Base-by-base conservation (phyloP, 1,284 basidiomycete genomes). In the Trametes pubescens region DNA sequence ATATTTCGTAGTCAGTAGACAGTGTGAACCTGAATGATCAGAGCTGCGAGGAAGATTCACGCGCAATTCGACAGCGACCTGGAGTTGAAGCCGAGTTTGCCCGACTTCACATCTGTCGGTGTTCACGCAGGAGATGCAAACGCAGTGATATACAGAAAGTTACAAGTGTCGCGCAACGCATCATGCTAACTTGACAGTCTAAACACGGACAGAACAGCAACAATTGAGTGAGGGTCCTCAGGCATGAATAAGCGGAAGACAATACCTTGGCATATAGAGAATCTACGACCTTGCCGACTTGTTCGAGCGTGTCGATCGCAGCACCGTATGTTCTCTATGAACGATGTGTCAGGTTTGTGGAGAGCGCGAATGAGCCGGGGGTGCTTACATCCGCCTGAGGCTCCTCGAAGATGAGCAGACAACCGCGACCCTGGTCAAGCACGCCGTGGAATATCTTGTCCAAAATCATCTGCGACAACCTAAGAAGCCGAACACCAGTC, bases 401-500 rank as follows among this genome's bases (percentile, higher is more conserved):
- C 74, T 94, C 83, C 63, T 98, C 95, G 71, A 92, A 98, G 21
- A 99, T 90, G 55, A 98, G 82, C 53, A 99, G 79, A 73, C 96
- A 98, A 0, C 96, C 96, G 0, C 93, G 87, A 21, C 95, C 96
- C 77, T 99, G 97, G 75, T 99, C 97, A 24, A 99, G 82, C 4
- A 99, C 96, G 7, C 97, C 97, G 69, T 95, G 87, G 72, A 99
- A 89, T 0, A 96, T 89, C 73, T 97, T 96, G 78, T 99, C 97
- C 47, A 99, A 81, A 68, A 99, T 99, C 97, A 99, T 99, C 77
- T 99, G 97, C 54, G 93, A 95, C 56, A 99, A 79, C 75, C 94
- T 96, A 59, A 16, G 22, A 24, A 14, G 18, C 8, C 21, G 35
- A 43, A 43, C 32, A 13, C 34, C 7, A 8, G 26, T 35, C 14